Base-by-base conservation (phyloP, 169 alveolate genomes). In the Cyclospora cayetanensis region DNA sequence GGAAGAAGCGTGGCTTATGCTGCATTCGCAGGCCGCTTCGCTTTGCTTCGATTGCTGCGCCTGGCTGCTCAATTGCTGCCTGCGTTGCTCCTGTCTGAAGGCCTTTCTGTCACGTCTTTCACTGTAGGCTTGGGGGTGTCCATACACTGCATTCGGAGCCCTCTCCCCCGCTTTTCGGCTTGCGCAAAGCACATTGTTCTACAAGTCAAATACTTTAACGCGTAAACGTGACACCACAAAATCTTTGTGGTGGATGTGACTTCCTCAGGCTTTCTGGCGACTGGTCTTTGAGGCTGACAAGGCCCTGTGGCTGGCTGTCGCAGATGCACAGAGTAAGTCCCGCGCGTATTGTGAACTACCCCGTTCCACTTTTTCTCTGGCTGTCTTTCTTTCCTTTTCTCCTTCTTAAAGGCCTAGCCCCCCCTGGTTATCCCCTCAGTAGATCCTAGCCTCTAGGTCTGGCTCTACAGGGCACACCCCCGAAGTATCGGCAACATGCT, bases 31-130 rank as follows among this genome's bases (percentile, higher is more conserved):
- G 66, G 66, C 50, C 43, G 43, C 1, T 46, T 50, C 31, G 20
- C 46, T 42, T 27, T 77, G 43, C 41, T 77, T 29, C 42, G 66
- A 29, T 25, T 46, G 87, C 46, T 77, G 15, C 70, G 68, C 25
- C 31, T 29, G 29, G 34, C 70, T n/a, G 87, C 70, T 25, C 50
- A 29, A 68, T 68, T 77, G 70, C 87, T 77, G 87, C 87, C 83
- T 29, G 39, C 83, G n/a, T 72, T 72, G 83, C 83, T 72, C 60
- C 83, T 72, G 55, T 72, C 83, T 1, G 83, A 72, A 41, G 83
- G 60, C 11, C 35, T 72, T 35, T 34, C 83, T 4, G 37, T 37
- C 1, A 34, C 29, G 35, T 1, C 27, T 1, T 72, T 72, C 35
- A 72, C 42, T 25, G 83, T 72, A 41, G 18, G 83, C 20, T 34